phyloP scores from a whole-genome alignment of 2,329 filamentous ascomycete species.

The Colletotrichum ledebouriae region DNA sequence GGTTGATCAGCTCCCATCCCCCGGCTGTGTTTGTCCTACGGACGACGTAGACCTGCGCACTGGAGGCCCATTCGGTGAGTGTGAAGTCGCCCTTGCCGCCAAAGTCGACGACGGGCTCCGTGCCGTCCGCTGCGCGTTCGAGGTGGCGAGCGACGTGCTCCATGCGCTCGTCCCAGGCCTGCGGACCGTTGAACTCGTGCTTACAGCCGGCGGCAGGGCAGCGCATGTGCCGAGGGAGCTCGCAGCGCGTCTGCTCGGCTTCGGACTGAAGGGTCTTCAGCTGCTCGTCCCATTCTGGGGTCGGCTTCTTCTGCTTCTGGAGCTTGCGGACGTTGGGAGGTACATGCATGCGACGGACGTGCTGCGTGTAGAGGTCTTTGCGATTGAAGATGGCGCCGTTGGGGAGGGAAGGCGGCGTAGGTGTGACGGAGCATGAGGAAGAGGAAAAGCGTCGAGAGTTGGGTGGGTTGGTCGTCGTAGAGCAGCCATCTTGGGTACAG shows the following conservation, averaged over 20 bases:
- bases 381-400: constrained; percentile 84
- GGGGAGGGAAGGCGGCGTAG: constrained; percentile 50
- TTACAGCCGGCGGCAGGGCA: constrained; percentile 75
- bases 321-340: constrained; percentile 59
- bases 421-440: constrained; percentile 7
- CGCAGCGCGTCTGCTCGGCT: constrained; percentile 73
- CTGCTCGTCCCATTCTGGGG: constrained; percentile 62
- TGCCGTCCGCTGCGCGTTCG: constrained; percentile 64
- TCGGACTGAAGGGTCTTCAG: constrained; percentile 68
- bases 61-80: constrained; percentile 57
- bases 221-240: constrained; percentile 69
- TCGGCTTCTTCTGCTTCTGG: constrained; percentile 52
- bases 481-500: constrained; percentile 76
- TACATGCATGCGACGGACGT: constrained; percentile 87
- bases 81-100: constrained; percentile 55
- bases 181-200: constrained; percentile 69
- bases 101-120: constrained; percentile 52
- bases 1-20: constrained; percentile 52
- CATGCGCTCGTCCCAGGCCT: constrained; percentile 85
- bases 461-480: constrained; percentile 48
- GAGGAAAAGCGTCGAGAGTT: constrained; percentile 35
- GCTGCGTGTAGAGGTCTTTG: constrained; percentile 92
- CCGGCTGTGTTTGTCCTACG: constrained; percentile 41
- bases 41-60: constrained; percentile 55
- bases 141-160: constrained; percentile 89